These are phyloP conservation scores for Ophiocytium majus DNA, from an alignment of 352 stramenopile genomes.

Conservation along the genomic window DNA sequence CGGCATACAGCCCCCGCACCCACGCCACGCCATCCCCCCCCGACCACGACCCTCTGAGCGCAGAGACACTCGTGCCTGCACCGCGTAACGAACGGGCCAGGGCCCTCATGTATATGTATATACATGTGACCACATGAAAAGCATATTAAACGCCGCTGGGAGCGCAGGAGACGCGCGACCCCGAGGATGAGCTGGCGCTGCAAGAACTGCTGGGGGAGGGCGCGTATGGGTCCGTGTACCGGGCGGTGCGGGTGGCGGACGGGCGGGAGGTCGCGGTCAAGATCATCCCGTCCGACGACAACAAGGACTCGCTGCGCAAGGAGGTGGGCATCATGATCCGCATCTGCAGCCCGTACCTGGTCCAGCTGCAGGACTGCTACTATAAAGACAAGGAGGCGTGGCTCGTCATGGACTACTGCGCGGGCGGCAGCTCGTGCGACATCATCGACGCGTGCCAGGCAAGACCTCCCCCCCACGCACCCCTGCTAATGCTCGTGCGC, in stretches of 20 bases:
- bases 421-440: slow-evolving; percentile 72
- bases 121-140: no score
- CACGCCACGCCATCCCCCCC: no score
- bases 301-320: slow-evolving; percentile 39
- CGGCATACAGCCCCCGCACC: no score
- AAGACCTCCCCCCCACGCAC: no score
- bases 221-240: slow-evolving; percentile 53
- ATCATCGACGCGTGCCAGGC: slow-evolving; percentile 61
- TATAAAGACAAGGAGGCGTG: slow-evolving; percentile 70
- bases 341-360: slow-evolving; percentile 50
- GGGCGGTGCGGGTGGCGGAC: slow-evolving; percentile 36
- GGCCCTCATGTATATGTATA: no score
- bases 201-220: slow-evolving; percentile 53
- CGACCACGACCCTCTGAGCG: no score
- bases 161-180: slow-evolving; percentile 36
- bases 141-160: no score
- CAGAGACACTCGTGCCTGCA: no score
- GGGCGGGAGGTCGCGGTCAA: slow-evolving; percentile 51
- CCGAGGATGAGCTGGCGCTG: slow-evolving; percentile 45
- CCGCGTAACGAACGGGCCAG: no score
- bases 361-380: slow-evolving; percentile 55
- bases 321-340: slow-evolving; percentile 54
- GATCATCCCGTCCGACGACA: slow-evolving; percentile 52
- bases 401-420: slow-evolving; percentile 82
- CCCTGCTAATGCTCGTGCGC: no score